These are phyloP conservation scores for Persicaria maculosa DNA, from an alignment of 148 eudicot species.

Conservation along the genomic window DNA sequence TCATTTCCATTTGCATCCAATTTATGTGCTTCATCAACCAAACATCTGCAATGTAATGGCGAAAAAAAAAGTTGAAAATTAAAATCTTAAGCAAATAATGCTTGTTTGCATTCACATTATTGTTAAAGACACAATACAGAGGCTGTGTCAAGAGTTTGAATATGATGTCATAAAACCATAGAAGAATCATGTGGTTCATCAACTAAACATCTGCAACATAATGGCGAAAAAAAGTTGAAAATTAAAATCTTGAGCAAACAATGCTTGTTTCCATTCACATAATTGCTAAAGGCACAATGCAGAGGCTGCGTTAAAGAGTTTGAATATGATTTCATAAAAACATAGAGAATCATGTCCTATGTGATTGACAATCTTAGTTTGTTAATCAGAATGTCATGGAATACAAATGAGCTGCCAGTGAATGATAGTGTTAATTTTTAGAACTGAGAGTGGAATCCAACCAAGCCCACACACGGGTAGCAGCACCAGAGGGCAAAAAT, in stretches of 20 bases:
- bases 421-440: too few species aligned
- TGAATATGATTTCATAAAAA: background rate
- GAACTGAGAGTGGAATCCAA: background rate
- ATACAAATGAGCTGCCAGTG: background rate
- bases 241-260: background rate
- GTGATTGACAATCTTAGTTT: background rate
- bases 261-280: background rate
- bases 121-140: background rate
- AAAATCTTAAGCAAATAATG: background rate
- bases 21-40: conserved; percentile 28
- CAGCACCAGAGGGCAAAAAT: background rate
- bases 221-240: background rate
- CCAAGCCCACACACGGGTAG: background rate
- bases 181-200: conserved; percentile 21
- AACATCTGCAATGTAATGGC: conserved; percentile 49
- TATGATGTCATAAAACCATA: background rate
- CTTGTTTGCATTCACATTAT: background rate
- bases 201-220: conserved; percentile 54
- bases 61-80: background rate
- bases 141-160: background rate
- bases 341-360: background rate
- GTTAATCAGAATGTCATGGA: background rate
- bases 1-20: conserved; percentile 24
- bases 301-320: background rate
- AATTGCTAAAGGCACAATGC: background rate